Base-by-base conservation (phyloP, 1,284 basidiomycete species). In the Sanghuangporus baumii region DNA sequence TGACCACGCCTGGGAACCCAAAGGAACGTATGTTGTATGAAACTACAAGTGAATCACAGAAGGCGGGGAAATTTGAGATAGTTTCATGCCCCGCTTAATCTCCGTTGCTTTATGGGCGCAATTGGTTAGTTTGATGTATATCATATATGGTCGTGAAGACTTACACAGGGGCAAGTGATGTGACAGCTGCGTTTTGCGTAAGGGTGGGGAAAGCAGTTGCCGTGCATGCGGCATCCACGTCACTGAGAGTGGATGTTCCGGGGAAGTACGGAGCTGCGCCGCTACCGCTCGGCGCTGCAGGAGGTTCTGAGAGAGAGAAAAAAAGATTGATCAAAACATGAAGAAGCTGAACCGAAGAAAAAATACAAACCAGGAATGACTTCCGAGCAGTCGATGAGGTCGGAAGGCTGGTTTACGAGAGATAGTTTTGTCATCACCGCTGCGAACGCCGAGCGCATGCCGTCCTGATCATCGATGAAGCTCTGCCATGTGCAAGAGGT, bases 401-500 rank as follows among this genome's bases (percentile, higher is more conserved):
- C 26, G 3, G 41, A 23, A 31, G 62, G 31, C 23, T 67, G 65
- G 6, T 51, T 60, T 9, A 67, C 43, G 23, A 65, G 18, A 23
- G 66, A 61, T 12, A 68, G 41, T 60, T 67, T 68, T 2, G 52
- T 40, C 67, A 66, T 65, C n/a, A 63, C 67, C 16, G 62, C 72
- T 18, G 69, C 70, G 71, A 77, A 78, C 1, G 68, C 68, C 23
- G 61, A 64, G 36, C 70, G 68, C 72, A 78, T 72, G 36, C 69
- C 68, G 9, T 69, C 64, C 65, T 75, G 75, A 64, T 75, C 66
- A 57, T 65, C 72, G 26, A 75, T 73, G 62, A 76, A 72, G 3
- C 73, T 71, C 69, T 79, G 78, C 78, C 78, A 77, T 46, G 68
- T 64, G 66, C 74, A 76, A 14, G 71, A 69, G 41, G 75, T 77